Conservation (phyloP, 768 basidiomycete species). For the Boletus vermiculosoides region DNA sequence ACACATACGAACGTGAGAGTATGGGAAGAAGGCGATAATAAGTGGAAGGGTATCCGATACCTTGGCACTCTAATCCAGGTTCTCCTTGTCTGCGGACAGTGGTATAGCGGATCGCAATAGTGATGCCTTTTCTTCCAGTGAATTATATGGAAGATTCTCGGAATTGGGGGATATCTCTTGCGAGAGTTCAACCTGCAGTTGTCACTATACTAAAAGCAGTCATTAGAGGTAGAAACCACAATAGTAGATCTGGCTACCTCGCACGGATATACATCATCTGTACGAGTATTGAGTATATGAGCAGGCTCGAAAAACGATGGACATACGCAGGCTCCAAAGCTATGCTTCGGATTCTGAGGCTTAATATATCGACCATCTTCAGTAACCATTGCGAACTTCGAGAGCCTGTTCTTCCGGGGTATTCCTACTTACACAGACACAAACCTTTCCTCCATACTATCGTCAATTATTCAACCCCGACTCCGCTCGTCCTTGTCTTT, state of each 20-base stretch:
- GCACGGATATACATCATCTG: slow-evolving; percentile 77
- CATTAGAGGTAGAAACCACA: background rate
- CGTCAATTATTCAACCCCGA: too few relatives aligned
- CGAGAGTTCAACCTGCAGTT: slow-evolving; percentile 58
- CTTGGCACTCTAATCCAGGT: slow-evolving; percentile 58
- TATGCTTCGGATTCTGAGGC: slow-evolving; percentile 71
- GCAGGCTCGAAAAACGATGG: background rate
- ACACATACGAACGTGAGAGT: slow-evolving; percentile 69
- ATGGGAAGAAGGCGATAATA: slow-evolving; percentile 72
- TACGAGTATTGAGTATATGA: background rate
- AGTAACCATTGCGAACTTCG: slow-evolving; percentile 69
- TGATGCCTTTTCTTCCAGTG: slow-evolving; percentile 44
- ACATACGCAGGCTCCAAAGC: slow-evolving; percentile 73
- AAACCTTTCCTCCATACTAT: too few relatives aligned
- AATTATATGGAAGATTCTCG: background rate
- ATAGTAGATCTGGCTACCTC: slow-evolving; percentile 35
- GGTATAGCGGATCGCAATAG: slow-evolving; percentile 65
- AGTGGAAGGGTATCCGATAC: slow-evolving; percentile 70
- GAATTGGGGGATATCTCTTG: slow-evolving; percentile 46
- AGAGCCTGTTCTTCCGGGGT: slow-evolving; percentile 70
- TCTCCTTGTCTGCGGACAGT: slow-evolving; percentile 71
- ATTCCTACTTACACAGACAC: too few relatives aligned
- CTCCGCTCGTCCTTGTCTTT: too few relatives aligned
- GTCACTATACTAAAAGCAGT: slow-evolving; percentile 55
- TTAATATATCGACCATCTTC: slow-evolving; percentile 60